Conservation (phyloP, 305 asterid genomes). For the Solanum hybrid region DNA sequence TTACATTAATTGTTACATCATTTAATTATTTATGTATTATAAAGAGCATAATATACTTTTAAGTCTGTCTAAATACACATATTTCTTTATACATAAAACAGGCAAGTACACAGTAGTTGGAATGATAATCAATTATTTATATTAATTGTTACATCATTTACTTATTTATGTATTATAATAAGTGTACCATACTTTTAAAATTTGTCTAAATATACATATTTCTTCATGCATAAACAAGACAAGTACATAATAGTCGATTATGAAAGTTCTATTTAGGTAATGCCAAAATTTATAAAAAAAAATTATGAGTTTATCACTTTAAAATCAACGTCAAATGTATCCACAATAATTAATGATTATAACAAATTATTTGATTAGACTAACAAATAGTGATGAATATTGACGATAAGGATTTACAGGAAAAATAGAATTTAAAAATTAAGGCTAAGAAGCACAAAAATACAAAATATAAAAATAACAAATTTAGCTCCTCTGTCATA, state of each 20-base stretch:
- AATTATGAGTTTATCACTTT: neutral
- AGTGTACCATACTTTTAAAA: neutral
- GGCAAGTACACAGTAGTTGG: neutral
- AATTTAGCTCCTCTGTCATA: neutral
- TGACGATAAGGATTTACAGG: fast-evolving
- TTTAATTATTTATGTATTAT: neutral
- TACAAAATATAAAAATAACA: neutral
- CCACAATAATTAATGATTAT: neutral
- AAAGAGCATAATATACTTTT: too few relatives aligned
- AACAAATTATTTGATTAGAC: neutral
- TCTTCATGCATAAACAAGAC: neutral
- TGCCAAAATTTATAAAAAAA: neutral
- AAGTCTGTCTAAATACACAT: neutral
- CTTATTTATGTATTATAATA: neutral
- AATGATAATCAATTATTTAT: neutral
- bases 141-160: neutral
- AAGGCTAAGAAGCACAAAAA: neutral
- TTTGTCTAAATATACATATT: neutral
- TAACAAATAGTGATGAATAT: neutral
- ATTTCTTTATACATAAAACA: neutral
- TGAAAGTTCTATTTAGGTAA: neutral
- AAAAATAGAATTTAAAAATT: neutral
- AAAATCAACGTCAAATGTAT: neutral
- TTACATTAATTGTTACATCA: neutral
- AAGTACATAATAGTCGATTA: neutral